These are phyloP conservation scores for Ceratocystis papillata DNA, from an alignment of 2,329 filamentous ascomycete species.

Conservation along the genomic window DNA sequence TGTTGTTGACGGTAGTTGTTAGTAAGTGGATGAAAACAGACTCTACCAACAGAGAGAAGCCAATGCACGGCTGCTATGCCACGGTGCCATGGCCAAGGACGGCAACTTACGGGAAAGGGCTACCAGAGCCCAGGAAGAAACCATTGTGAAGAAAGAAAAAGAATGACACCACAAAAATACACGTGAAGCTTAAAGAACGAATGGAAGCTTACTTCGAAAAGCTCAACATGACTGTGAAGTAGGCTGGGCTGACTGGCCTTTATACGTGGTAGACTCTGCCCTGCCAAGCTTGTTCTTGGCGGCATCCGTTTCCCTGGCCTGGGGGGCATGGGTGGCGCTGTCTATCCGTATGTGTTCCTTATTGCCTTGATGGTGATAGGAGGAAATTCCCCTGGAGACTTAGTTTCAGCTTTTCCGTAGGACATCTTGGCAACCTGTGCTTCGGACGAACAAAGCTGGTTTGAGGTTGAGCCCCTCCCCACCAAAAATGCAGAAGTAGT, in stretches of 20 bases:
- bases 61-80: neutral
- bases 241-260: neutral
- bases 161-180: slow-evolving; percentile 14
- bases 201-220: slow-evolving; percentile 13
- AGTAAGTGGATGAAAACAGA: neutral
- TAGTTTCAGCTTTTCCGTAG: slow-evolving; percentile 4
- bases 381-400: slow-evolving; percentile 5
- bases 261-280: neutral
- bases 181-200: slow-evolving; percentile 3
- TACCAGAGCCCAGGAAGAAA: slow-evolving; percentile 13
- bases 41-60: neutral
- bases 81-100: neutral
- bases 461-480: neutral
- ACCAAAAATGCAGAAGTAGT: neutral
- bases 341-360: neutral
- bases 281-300: neutral
- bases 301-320: neutral
- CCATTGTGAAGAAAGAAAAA: slow-evolving; percentile 16
- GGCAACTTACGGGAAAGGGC: slow-evolving; percentile 5
- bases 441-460: slow-evolving; percentile 9
- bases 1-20: neutral
- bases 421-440: slow-evolving; percentile 9
- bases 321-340: neutral
- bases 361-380: slow-evolving; percentile 6
- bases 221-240: neutral